Base-by-base conservation (phyloP, 2,329 filamentous ascomycete species). In the Aureobasidium sp. region DNA sequence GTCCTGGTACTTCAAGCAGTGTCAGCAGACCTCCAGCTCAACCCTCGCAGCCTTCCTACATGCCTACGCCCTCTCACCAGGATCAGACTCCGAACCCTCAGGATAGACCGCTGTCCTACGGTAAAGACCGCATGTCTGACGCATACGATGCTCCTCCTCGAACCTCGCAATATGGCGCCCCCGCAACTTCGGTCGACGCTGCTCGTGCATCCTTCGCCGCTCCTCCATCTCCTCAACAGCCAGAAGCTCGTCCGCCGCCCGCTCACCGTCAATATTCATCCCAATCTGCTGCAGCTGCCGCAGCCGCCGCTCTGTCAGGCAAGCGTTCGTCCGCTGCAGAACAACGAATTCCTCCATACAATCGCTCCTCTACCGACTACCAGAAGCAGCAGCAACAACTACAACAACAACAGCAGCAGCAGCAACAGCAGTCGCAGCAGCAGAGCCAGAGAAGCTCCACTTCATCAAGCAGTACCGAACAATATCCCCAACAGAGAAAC, bases 261-360 rank as follows among this genome's bases (percentile, higher is more conserved):
- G 72, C 78, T 29, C 76, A 77, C 59, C 76, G 81, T 65, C 76
- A 78, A 46, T 79, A 82, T 53, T 80, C 81, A 15, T 77, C 78
- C 12, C 76, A 78, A 61, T 70, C 75, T 37, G 79, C 80, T 15
- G 76, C 78, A 12, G 73, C 76, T 0, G 79, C 80, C 0, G 80
- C 81, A 3, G 61, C 66, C 13, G 66, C 66, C 44, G 67, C 68
- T 7, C 73, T 77, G 66, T 68, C 70, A 61, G 76, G 76, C 23
- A 77, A 80, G 70, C 75, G 77, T 26, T 73, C 74, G 51, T 66
- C 73, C 46, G 75, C 74, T 48, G 75, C 77, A 63, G 73, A 77
- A 56, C 69, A 74, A 34, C 72, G 69, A 26, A 66, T 69, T 9
- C 34, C 50, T 15, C 65, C 68, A 13, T 80, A 82, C 64, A 73